Evolutionary conservation across 2,329 filamentous ascomycete species (phyloP), one percentile per base, ranked within the genome.

Genomic region (Alternaria sp.): DNA sequence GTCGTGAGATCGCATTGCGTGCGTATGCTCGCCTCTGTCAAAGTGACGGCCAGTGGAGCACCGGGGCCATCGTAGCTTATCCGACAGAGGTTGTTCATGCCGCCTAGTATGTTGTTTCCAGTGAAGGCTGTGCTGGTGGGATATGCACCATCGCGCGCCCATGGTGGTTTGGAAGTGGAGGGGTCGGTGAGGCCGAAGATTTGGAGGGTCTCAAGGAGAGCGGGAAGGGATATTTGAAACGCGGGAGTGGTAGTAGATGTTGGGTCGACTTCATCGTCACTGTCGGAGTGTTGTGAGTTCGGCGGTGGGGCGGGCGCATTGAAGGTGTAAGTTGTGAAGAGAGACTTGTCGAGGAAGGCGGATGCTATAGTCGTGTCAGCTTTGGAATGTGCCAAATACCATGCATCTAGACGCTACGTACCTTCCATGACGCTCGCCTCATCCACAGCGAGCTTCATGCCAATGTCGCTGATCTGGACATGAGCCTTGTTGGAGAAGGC

Each of bases 381-480:
- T 10, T 59, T 52, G 13, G 46, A 6, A 19, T 3, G 47, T 26
- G 13, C 21, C 9, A 17, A 6, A 19, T 10, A 15, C 23, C 6
- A 25, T 9, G 43, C 46, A 25, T 8, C 23, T 15, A 17, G 53
- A 59, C 54, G 4, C 0, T 36, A 36, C 32, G 57, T 83, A 92
- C 91, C 93, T 88, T 98, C 94, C 88, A 98, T 94, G 23, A 95
- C 92, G 67, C 93, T 90, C 11, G 91, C 90, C 75, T 97, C 92
- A 74, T 97, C 93, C 25, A 92, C 93, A 17, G 91, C 91, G 77
- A 99, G 96, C 59, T 93, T 90, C 66, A 99, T 86, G 10, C 94
- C 94, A 67, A 96, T 91, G 57, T 91, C 88, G 12, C 91, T 93
- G 63, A 99, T 92, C 77, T 95, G 91, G n/a, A 90, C 86, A 54